Evolutionary conservation across 306 rosid genomes (phyloP), one percentile per base, ranked within the genome.

Genomic region (Luffa aegyptiaca): DNA sequence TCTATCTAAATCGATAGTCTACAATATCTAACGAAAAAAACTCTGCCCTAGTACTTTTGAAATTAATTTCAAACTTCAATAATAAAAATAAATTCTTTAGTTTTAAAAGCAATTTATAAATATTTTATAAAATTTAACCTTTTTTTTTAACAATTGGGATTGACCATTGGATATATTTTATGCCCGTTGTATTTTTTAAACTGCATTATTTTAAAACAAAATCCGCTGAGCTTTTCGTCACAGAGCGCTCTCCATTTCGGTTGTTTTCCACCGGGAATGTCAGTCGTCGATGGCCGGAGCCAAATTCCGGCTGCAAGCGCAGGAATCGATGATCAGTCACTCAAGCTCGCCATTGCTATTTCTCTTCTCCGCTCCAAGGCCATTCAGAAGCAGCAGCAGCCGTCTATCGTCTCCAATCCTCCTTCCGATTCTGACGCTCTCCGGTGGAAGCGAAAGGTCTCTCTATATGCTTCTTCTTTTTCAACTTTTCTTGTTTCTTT

Each of bases 401-500:
- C 9, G 21, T 18, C 61, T 69, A 49, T 72, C 48, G 45, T 85
- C 0, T 48, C 46, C 16, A 79, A 80, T 80, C 85, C 86, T 86
- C 80, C 90, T 2, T 84, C 74, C 13, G 61, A 85, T 42, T 87
- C 97, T 62, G 89, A 91, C n/a, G 85, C 88, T 78, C 85, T 91
- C 84, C 95, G 90, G 41, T 95, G 97, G 98, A 95, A 92, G 86
- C 93, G 86, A 73, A 95, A 95, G 98, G 97, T 92, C 82, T 57
- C 48, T 76, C 55, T 79, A 66, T 77, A 9, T 10, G 80, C 39
- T 2, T 21, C 20, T 31, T 49, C 59, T 39, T 70, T 11, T 46
- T 77, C 31, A 3, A 3, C 49, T 7, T 37, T 44, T 76, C 17
- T 20, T 31, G 21, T 49, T 44, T 11, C 41, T 57, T 13, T n/a